A percentile compares a stretch with the other conserved stretches of the same genome.
Conservation (phyloP, 805 yeast genomes). For the Lipomyces sp. region DNA sequence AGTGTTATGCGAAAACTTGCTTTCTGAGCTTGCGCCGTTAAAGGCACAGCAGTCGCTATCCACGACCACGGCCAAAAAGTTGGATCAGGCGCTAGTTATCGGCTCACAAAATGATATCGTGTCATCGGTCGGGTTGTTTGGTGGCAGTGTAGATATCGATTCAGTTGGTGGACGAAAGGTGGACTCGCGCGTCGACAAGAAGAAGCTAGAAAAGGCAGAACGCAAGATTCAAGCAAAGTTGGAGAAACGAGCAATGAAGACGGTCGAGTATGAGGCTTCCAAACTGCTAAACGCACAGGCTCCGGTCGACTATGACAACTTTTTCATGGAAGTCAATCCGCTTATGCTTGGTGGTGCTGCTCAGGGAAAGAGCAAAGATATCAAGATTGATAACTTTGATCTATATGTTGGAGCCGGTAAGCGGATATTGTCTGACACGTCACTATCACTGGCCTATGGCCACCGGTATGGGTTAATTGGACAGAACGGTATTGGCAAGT, state of each 20-base stretch:
- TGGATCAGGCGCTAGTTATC: constrained; percentile 68
- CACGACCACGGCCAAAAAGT: constrained; percentile 73
- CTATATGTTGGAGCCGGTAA: constrained; percentile 94
- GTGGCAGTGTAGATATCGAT: constrained; percentile 83
- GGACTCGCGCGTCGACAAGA: constrained; percentile 93
- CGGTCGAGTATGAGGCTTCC: constrained; percentile 92
- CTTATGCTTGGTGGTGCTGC: constrained; percentile 76
- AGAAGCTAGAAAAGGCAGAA: constrained; percentile 96
- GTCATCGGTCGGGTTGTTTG: constrained; percentile 75
- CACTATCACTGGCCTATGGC: constrained; percentile 85
- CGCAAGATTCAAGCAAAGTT: constrained; percentile 96
- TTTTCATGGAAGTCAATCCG: constrained; percentile 94
- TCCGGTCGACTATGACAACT: constrained; percentile 83
- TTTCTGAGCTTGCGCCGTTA: constrained; percentile 60
- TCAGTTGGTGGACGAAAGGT: constrained; percentile 83
- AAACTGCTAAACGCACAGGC: constrained; percentile 69
- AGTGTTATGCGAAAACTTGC: constrained; percentile 53
- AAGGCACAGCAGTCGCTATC: constrained; percentile 62
- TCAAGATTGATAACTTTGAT: constrained; percentile 90
- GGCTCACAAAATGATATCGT: constrained; percentile 70
- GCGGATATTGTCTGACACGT: constrained; percentile 86
- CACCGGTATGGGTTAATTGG: constrained; percentile 97
- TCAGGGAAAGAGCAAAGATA: constrained; percentile 81
- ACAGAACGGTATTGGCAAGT: constrained; percentile 99
- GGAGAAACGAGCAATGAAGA: constrained; percentile 66